Base-by-base conservation (phyloP, 2,329 filamentous ascomycete species). In the Zasmidium cellare region DNA sequence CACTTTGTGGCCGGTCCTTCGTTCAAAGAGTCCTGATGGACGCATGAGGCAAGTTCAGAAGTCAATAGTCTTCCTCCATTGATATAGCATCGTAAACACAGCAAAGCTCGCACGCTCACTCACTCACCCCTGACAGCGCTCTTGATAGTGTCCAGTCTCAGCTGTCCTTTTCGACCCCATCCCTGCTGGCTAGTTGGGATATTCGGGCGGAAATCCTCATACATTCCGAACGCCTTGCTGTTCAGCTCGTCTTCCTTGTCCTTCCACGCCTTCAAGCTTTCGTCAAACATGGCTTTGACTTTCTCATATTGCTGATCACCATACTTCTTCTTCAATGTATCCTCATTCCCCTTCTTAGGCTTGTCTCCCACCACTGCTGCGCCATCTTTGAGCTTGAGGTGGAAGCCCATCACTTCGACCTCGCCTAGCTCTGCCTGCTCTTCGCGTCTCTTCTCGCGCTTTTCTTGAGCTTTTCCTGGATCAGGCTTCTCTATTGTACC, bases 361-460 rank as follows among this genome's bases (percentile, higher is more conserved):
- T 64, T 64, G 25, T 61, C 58, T 3, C 61, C 59, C 2, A 65
- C 63, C 51, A 67, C 47, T 12, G 58, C 65, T 11, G 51, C 22
- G 1, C 66, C 68, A 58, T 72, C 62, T 44, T 69, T 69, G n/a
- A 72, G 51, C 45, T 67, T 67, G 12, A 73, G 55, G 24, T 68
- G 61, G 56, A 72, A 72, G n/a, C 64, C 57, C 69, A 73, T 71
- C 14, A 71, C 63, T 1, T 70, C 59, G 6, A 72, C 48, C n/a
- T 64, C 63, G 11, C 69, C 65, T 1, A 69, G 47, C 7, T 61
- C 45, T 25, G 65, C 57, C 31, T 66, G 56, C 22, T 63, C 56
- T 24, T 67, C 47, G n/a, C 55, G 19, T 3, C 64, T 64, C 38
- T 64, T 60, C 50, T 64, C 46, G 46, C 64, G 51, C 46, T 63